Percentiles rank a stretch among this genome's conserved stretches.
Evolutionary conservation across 2,329 filamentous ascomycete genomes (phyloP).

Genomic region (Nothophaeocryptopus gaeumannii): DNA sequence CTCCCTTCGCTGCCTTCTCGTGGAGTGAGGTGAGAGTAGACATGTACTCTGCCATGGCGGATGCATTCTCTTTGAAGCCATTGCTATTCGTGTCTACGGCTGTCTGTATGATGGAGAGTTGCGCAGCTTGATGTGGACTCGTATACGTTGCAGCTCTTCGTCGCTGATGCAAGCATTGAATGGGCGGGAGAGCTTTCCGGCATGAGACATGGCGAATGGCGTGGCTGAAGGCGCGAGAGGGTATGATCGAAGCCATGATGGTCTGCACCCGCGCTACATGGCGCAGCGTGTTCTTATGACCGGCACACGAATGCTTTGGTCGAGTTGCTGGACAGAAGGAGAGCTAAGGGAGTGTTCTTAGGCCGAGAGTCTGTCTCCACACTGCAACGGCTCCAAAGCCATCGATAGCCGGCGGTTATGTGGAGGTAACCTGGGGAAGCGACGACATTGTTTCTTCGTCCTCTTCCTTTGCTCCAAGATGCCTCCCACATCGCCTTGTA

Average conservation of each 20-base stretch:
- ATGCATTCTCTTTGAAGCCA: constrained; percentile 77
- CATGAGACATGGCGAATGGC: constrained; percentile 19
- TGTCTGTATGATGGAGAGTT: constrained; percentile 76
- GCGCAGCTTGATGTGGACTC: constrained; percentile 74
- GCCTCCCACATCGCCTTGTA: constrained; percentile 23
- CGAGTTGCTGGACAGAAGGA: no score
- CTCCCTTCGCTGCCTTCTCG: constrained; percentile 64
- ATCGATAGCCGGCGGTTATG: no score
- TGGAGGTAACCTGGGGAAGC: no score
- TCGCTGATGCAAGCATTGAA: constrained; percentile 20
- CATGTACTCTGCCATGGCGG: constrained; percentile 72
- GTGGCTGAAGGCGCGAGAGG: constrained; percentile 15
- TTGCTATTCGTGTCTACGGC: constrained; percentile 72
- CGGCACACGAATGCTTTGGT: no score
- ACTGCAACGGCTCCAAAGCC: no score
- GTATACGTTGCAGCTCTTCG: constrained; percentile 70
- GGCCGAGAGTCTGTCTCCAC: no score
- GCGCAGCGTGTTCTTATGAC: no score
- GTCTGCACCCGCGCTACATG: neutral
- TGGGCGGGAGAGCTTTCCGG: constrained; percentile 8
- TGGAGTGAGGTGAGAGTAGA: constrained; percentile 68
- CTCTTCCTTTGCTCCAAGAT: constrained; percentile 13
- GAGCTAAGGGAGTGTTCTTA: no score
- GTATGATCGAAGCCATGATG: constrained; percentile 18
- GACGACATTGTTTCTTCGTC: constrained; percentile 1